Conservation (phyloP, 2,329 filamentous ascomycete species). For the Pseudogymnoascus sp. region DNA sequence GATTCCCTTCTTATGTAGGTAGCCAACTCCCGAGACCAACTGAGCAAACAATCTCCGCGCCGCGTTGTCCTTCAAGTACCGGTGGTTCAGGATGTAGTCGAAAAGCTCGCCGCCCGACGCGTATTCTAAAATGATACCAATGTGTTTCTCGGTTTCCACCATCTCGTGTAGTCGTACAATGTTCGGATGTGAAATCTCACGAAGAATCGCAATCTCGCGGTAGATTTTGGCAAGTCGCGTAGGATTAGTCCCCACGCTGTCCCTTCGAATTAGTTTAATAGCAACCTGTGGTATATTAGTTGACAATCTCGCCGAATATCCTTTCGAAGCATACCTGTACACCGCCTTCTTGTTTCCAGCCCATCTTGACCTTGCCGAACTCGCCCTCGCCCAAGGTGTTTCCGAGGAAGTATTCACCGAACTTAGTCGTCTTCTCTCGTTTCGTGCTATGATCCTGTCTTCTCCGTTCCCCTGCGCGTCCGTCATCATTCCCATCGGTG, state of each 20-base stretch:
- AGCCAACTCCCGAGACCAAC: conserved; percentile 90
- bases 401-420: conserved; percentile 91
- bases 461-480: conserved; percentile 38
- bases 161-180: conserved; percentile 97
- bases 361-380: conserved; percentile 97
- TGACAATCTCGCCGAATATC: not conserved
- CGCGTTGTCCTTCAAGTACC: conserved; percentile 89
- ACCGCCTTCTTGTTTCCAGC: conserved; percentile 92
- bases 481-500: conserved; percentile 41
- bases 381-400: conserved; percentile 96
- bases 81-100: conserved; percentile 94
- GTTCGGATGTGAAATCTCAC: conserved; percentile 84
- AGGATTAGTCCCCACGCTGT: conserved; percentile 80
- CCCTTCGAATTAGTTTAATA: conserved; percentile 93
- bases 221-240: conserved; percentile 92
- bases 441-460: conserved; percentile 48
- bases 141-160: conserved; percentile 94
- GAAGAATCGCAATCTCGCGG: conserved; percentile 87
- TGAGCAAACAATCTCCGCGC: conserved; percentile 90
- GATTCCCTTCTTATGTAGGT: conserved; percentile 96
- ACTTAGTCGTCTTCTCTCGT: conserved; percentile 70
- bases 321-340: conserved; percentile 52
- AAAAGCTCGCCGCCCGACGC: conserved; percentile 96
- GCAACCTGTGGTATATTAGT: conserved; percentile 56
- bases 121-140: conserved; percentile 97